Percentiles rank a stretch among this genome's conserved stretches.
These are phyloP conservation scores for Chalciporus sphaerocephalus DNA, from an alignment of 768 basidiomycete species.

Conservation along the genomic window DNA sequence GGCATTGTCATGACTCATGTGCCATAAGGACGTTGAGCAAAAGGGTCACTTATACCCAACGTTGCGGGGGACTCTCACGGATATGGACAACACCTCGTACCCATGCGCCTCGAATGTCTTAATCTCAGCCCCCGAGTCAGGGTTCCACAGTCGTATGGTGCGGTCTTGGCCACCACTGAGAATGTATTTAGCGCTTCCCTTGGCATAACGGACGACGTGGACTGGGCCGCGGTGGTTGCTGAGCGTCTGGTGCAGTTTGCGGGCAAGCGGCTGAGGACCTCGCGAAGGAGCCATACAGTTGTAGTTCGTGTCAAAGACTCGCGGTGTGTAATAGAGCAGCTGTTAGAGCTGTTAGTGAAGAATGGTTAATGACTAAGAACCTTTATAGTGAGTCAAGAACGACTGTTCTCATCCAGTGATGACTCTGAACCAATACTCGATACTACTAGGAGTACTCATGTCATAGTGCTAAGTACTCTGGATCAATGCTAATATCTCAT, in stretches of 20 bases:
- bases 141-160: slow-evolving; percentile 88
- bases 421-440: too few species aligned
- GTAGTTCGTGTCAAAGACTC: too few species aligned
- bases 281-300: slow-evolving; percentile 48
- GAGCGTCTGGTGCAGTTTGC: slow-evolving; percentile 61
- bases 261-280: slow-evolving; percentile 49
- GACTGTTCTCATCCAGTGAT: too few species aligned
- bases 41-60: not conserved
- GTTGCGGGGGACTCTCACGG: slow-evolving; percentile 57
- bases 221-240: slow-evolving; percentile 76
- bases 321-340: too few species aligned
- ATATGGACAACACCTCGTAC: slow-evolving; percentile 88
- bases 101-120: slow-evolving; percentile 90
- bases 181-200: slow-evolving; percentile 82
- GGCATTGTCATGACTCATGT: slow-evolving; percentile 86
- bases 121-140: slow-evolving; percentile 79
- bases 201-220: slow-evolving; percentile 88
- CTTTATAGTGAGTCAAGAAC: too few species aligned
- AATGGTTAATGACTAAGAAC: too few species aligned
- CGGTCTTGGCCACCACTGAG: slow-evolving; percentile 94
- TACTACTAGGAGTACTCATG: too few species aligned
- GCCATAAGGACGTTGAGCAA: not conserved
- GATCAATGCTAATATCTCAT: too few species aligned
- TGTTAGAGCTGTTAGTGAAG: too few species aligned
- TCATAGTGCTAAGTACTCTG: too few species aligned